Percentiles rank a stretch among this genome's conserved stretches.
These are phyloP conservation scores for Histomonas meleagridis DNA, from an alignment of 208 protist species.

Conservation along the genomic window DNA sequence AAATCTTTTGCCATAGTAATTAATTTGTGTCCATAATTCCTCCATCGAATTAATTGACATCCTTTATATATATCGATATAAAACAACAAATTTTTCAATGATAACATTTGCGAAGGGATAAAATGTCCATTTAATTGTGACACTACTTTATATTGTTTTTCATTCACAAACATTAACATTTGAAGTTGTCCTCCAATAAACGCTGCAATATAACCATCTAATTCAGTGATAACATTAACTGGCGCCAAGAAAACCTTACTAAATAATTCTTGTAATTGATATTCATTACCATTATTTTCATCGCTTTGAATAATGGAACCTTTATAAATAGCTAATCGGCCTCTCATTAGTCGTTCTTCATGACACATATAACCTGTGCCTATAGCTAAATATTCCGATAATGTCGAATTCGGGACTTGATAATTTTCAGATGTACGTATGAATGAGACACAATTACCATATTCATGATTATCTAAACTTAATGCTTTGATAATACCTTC, in stretches of 20 bases:
- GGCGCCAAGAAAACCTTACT: background rate
- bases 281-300: background rate
- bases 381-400: background rate
- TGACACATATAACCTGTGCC: background rate
- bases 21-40: slow-evolving; percentile 7
- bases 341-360: background rate
- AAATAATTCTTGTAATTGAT: background rate
- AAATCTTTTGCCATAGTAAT: slow-evolving; percentile 18
- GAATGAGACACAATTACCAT: background rate
- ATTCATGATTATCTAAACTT: background rate
- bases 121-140: background rate
- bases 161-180: background rate
- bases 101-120: background rate
- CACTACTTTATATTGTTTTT: background rate
- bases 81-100: background rate
- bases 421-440: background rate
- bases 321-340: background rate
- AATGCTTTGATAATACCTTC: background rate
- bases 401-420: background rate
- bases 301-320: background rate
- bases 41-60: background rate
- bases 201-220: background rate
- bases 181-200: background rate
- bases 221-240: background rate
- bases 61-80: background rate